Percentiles rank a stretch among this genome's conserved stretches.
phyloP scores from a whole-genome alignment of 805 yeast genomes.

The Lipomyces yamanashiensis region DNA sequence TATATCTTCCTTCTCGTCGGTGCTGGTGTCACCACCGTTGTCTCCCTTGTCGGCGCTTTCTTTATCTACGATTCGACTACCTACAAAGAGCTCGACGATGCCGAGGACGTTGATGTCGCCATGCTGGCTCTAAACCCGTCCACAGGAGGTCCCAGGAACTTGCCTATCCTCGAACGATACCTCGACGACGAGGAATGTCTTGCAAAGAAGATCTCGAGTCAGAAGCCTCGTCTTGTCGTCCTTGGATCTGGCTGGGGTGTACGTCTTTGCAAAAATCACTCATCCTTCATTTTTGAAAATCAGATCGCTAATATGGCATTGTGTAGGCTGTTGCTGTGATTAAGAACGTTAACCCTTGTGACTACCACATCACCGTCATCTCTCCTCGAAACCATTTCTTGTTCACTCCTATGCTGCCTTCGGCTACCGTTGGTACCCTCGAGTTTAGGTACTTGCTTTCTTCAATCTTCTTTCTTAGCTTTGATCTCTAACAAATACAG shows the following conservation, averaged over 20 bases:
- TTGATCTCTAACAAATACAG: conserved; percentile 59
- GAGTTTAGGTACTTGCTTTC: conserved; percentile 24
- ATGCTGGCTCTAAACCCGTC: conserved; percentile 59
- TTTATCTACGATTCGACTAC: conserved; percentile 71
- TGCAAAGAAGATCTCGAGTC: conserved; percentile 37
- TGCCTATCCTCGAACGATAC: conserved; percentile 62
- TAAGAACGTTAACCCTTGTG: conserved; percentile 79
- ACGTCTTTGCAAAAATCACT: not conserved
- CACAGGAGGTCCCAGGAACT: conserved; percentile 71
- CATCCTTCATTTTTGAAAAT: not conserved
- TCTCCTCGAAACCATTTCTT: conserved; percentile 92
- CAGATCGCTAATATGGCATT: not conserved
- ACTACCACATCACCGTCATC: conserved; percentile 85
- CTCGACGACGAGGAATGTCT: conserved; percentile 62
- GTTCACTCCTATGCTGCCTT: conserved; percentile 92
- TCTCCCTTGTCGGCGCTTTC: conserved; percentile 53
- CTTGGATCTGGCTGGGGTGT: conserved; percentile 85
- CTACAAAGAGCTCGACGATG: conserved; percentile 50
- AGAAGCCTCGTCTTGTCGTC: conserved; percentile 52
- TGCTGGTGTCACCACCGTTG: conserved; percentile 51
- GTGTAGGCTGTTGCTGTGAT: conserved; percentile 66
- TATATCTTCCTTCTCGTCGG: conserved; percentile 43
- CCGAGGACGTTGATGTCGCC: conserved; percentile 56
- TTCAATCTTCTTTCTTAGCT: conserved; percentile 52
- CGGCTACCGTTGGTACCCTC: conserved; percentile 89